phyloP scores from a whole-genome alignment of 192 early-diverging fungal genomes.

The Backusella tuberculispora region DNA sequence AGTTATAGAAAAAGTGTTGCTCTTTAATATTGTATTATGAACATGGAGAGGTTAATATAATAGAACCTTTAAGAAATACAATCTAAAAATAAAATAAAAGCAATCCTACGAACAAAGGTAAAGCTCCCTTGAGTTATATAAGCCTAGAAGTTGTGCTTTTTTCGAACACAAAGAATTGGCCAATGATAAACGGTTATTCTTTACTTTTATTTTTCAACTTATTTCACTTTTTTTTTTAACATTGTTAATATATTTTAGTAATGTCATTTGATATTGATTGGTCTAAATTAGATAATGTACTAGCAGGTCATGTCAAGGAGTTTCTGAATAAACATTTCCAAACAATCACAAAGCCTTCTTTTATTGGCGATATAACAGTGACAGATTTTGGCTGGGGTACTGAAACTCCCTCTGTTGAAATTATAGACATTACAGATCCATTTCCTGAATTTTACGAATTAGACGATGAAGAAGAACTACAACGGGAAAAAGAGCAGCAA shows the following conservation, averaged over 20 bases:
- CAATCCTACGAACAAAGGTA: too few relatives aligned
- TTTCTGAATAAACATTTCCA: constrained; percentile 70
- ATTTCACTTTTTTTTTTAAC: not conserved
- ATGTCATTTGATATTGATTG: constrained; percentile 78
- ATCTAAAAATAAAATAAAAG: too few relatives aligned
- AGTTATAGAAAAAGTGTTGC: too few relatives aligned
- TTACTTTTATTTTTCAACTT: not conserved
- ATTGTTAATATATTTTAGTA: not conserved
- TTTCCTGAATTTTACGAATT: constrained; percentile 79
- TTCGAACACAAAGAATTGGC: too few relatives aligned
- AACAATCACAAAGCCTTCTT: constrained; percentile 62
- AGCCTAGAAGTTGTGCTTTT: too few relatives aligned
- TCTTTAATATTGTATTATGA: too few relatives aligned
- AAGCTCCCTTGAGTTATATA: too few relatives aligned
- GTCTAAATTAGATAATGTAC: constrained; percentile 67
- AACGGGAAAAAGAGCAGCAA: not conserved
- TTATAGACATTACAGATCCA: constrained; percentile 73
- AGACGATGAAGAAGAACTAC: constrained; percentile 38
- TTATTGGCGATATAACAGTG: constrained; percentile 73
- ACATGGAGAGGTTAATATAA: too few relatives aligned
- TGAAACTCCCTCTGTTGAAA: constrained; percentile 70
- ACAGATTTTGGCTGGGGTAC: constrained; percentile 71
- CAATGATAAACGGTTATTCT: not conserved
- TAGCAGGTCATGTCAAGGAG: constrained; percentile 66
- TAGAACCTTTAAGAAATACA: too few relatives aligned